Conservation (phyloP, 495 filamentous ascomycete genomes). For the Oidiodendron maius region DNA sequence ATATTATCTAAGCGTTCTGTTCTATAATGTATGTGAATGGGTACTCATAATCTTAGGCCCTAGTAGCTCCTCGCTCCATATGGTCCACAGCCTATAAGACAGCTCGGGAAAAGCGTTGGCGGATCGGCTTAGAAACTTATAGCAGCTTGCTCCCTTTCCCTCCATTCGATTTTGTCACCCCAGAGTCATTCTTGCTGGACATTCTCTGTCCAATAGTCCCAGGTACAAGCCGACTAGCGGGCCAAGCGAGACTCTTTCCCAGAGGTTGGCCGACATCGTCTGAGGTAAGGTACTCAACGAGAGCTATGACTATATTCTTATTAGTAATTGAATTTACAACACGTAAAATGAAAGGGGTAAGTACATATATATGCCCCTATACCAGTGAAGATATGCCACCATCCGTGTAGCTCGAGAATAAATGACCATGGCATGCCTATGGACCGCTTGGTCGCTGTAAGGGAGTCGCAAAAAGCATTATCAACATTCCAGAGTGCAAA, state of each 20-base stretch:
- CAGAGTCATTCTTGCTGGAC: too few relatives aligned
- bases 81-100: too few relatives aligned
- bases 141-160: too few relatives aligned
- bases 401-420: constrained; percentile 53
- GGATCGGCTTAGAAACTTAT: not conserved
- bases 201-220: too few relatives aligned
- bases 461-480: constrained; percentile 30
- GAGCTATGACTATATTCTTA: constrained; percentile 16
- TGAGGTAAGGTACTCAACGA: constrained; percentile 24
- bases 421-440: constrained; percentile 48
- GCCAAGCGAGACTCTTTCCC: constrained; percentile 18
- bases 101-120: too few relatives aligned
- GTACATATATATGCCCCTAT: constrained; percentile 33
- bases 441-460: constrained; percentile 28
- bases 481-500: constrained; percentile 48
- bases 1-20: too few relatives aligned
- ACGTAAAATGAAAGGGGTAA: not conserved
- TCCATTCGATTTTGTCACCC: too few relatives aligned
- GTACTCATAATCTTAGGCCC: too few relatives aligned
- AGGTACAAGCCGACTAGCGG: too few relatives aligned
- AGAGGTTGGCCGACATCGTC: constrained; percentile 22
- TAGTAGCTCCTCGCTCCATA: too few relatives aligned
- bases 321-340: not conserved
- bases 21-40: too few relatives aligned
- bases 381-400: constrained; percentile 54